phyloP scores from a whole-genome alignment of 2,329 filamentous ascomycete genomes.

The Aspergillus tubingensis region DNA sequence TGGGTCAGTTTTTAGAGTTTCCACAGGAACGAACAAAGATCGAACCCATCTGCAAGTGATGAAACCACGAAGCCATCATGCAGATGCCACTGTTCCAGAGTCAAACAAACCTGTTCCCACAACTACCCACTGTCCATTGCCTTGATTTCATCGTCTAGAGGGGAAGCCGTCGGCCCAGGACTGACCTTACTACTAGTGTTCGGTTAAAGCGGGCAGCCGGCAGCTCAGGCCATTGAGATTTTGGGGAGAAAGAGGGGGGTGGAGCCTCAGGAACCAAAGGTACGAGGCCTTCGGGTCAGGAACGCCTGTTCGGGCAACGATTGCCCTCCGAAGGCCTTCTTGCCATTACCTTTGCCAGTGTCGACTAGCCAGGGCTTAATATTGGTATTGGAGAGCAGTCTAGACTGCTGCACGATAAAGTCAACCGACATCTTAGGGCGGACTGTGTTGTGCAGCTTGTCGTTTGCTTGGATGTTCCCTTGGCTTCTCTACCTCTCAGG shows the following conservation, averaged over 20 bases:
- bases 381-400: neutral
- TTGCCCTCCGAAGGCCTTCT: conserved; percentile 1
- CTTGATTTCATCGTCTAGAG: neutral
- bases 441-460: neutral
- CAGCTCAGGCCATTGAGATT: conserved; percentile 17
- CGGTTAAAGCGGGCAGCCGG: conserved; percentile 15
- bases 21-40: neutral
- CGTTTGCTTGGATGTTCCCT: neutral
- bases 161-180: neutral
- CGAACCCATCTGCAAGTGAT: conserved; percentile 13
- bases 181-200: conserved; percentile 2
- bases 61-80: conserved; percentile 10
- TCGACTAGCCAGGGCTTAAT: conserved; percentile 4
- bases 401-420: neutral
- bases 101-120: conserved; percentile 2
- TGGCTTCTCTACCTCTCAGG: neutral
- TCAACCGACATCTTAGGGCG: neutral
- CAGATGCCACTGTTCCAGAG: conserved; percentile 7
- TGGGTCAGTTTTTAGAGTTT: conserved; percentile 5
- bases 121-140: neutral
- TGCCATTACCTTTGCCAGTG: neutral
- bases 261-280: conserved; percentile 18
- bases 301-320: conserved; percentile 21
- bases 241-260: neutral
- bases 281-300: conserved; percentile 14